Base-by-base conservation (phyloP, 108 stramenopile genomes). In the Cyclotella choctawhatcheeana region DNA sequence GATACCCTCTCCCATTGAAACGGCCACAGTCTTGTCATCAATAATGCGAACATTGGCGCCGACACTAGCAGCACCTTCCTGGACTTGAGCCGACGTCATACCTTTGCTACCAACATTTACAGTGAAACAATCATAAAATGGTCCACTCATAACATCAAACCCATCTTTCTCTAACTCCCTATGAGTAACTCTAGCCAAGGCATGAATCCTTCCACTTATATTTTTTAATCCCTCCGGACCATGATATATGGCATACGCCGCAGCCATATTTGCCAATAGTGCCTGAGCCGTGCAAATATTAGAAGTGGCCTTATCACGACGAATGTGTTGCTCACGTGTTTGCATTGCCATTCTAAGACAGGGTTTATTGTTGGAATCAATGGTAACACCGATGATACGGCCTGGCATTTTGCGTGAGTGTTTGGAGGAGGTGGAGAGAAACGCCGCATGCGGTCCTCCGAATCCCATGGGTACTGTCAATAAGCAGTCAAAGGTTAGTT, bases 231-330 rank as follows among this genome's bases (percentile, higher is more conserved):
- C 99, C 50, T 98, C 93, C 25, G 99, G 99, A 44, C 99, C 99
- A 74, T 99, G 99, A 84, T 99, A 99, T 52, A 98, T 86, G n/a
- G 94, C 97, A 83, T 99, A 99, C 26, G 97, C 82, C 14, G 99
- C 97, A 13, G 99, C 99, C 96, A 99, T 98, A 84, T 99, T 99
- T 53, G 99, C 99, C 52, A 99, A 80, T 18, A 99, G 82, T 5
- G 99, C 99, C 77, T 99, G 99, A 0, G 99, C 99, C 1, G 99
- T 99, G 76, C 99, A 99, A 74, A 99, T 99, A 73, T 99, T 99
- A 64, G 90, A 93, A 7, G 99, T 99, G 30, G 99, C 99, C 87
- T 99, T 99, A 85, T 99, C 99, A 37, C 99, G 94, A 37, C 97
- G 92, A 73, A 98, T 98, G 82, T 97, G 96, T 74, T 97, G 98